Percentiles rank a stretch among this genome's conserved stretches.
phyloP scores from a whole-genome alignment of 805 yeast genomes.

The Ogataea parapolymorpha region DNA sequence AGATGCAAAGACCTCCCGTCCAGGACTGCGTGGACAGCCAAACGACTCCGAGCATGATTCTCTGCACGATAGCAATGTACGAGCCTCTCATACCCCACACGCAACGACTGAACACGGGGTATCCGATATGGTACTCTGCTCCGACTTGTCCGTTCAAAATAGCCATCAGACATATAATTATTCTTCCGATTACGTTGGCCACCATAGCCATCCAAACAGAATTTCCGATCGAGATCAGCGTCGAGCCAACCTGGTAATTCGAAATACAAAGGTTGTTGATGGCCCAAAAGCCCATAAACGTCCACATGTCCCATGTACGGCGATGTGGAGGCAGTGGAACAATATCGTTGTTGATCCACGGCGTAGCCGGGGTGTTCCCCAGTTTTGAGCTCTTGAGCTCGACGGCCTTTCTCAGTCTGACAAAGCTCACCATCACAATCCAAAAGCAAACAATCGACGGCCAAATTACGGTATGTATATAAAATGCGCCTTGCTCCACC shows the following conservation, averaged over 20 bases:
- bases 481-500: background rate
- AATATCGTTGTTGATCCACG: conserved; percentile 36
- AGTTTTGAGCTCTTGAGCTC: conserved; percentile 9
- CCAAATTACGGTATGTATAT: no score
- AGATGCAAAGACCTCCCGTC: conserved; percentile 45
- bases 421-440: conserved; percentile 4
- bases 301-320: conserved; percentile 45
- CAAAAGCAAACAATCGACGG: background rate
- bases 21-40: conserved; percentile 46
- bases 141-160: conserved; percentile 50
- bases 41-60: conserved; percentile 43
- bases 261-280: conserved; percentile 30
- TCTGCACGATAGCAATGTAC: conserved; percentile 38
- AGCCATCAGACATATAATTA: conserved; percentile 42
- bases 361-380: conserved; percentile 2
- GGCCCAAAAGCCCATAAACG: conserved; percentile 42
- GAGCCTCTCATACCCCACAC: conserved; percentile 48
- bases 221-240: conserved; percentile 27
- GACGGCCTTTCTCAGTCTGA: background rate
- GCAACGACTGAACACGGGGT: conserved; percentile 41
- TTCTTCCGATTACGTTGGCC: conserved; percentile 43
- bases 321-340: conserved; percentile 43
- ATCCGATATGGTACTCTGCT: conserved; percentile 47
- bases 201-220: conserved; percentile 38
- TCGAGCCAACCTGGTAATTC: conserved; percentile 21